Evolutionary conservation across 2,329 filamentous ascomycete genomes (phyloP), one percentile per base, ranked within the genome.

Genomic region (Penicillium hordei): DNA sequence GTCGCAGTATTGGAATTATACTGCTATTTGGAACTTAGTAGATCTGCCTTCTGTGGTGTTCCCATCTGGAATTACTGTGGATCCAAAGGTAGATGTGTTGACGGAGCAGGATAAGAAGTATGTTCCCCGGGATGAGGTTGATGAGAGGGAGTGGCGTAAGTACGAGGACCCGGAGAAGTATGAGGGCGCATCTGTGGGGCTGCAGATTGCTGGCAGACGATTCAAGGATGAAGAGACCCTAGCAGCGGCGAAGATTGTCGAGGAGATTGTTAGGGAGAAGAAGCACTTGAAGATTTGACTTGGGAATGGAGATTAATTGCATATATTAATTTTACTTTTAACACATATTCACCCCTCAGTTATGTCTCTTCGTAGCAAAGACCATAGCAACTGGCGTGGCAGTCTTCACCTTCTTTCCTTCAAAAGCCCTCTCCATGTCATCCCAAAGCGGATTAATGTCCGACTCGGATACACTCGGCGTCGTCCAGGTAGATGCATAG

Each of bases 161-260:
- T 75, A 73, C 48, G 52, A 61, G 6, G 56, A 60, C 6, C 69
- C 72, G 1, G 65, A 68, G 53, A 59, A 64, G n/a, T 76, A 72
- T 53, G 70, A 76, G 34, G 72, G 71, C 0, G 70, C 81, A 7
- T 82, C 82, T 0, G 75, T 85, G 10, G 78, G 77, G 0, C 60
- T 86, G 19, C 82, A 85, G 65, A 70, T 85, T 34, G 71, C 82
- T 3, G 79, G 80, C 1, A 72, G 76, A 4, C 77, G 75, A 48
- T 76, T 81, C n/a, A 78, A 82, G 51, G 83, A 85, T 57, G 83
- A 86, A 64, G 83, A 80, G 66, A 72, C 70, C 0, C 40, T 75
- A 40, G 72, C 72, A 19, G 70, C 70, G 1, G 70, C 69, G 4
- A 69, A 64, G 51, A 33, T 72, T 50, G 57, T 72, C 1, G 60